These are phyloP conservation scores for Russula abietina DNA, from an alignment of 768 basidiomycete genomes.

Conservation along the genomic window DNA sequence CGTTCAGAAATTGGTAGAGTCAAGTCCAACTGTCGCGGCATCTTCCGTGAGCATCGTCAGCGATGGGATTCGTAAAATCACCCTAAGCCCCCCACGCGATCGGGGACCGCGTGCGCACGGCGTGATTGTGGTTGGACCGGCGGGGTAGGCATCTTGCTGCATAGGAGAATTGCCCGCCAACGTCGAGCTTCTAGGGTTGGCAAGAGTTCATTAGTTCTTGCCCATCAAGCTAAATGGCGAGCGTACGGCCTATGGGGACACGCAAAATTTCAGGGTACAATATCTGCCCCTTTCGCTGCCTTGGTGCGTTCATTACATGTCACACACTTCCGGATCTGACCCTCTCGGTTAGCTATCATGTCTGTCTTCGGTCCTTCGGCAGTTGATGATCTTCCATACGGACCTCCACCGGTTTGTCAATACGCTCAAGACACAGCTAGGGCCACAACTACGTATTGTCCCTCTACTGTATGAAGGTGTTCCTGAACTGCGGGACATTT, in stretches of 20 bases:
- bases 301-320: constrained; percentile 37
- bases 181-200: constrained; percentile 43
- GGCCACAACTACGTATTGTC: constrained; percentile 63
- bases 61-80: constrained; percentile 41
- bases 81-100: constrained; percentile 40
- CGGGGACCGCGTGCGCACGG: constrained; percentile 47
- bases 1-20: constrained; percentile 1
- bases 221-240: constrained; percentile 68
- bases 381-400: constrained; percentile 67
- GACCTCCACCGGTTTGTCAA: constrained; percentile 63
- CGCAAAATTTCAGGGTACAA: constrained; percentile 61
- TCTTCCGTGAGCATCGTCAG: constrained; percentile 31
- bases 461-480: constrained; percentile 66
- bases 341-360: constrained; percentile 46
- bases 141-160: constrained; percentile 42
- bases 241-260: constrained; percentile 70
- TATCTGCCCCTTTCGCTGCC: constrained; percentile 64
- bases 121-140: constrained; percentile 56
- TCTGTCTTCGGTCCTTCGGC: constrained; percentile 63
- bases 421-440: constrained; percentile 52
- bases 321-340: constrained; percentile 1
- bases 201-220: constrained; percentile 67
- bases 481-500: constrained; percentile 60
- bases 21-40: constrained; percentile 9
- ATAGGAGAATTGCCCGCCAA: background rate